Percentiles rank a stretch among this genome's conserved stretches.
Evolutionary conservation across 495 filamentous ascomycete genomes (phyloP).

Genomic region (Xylaria grammica): DNA sequence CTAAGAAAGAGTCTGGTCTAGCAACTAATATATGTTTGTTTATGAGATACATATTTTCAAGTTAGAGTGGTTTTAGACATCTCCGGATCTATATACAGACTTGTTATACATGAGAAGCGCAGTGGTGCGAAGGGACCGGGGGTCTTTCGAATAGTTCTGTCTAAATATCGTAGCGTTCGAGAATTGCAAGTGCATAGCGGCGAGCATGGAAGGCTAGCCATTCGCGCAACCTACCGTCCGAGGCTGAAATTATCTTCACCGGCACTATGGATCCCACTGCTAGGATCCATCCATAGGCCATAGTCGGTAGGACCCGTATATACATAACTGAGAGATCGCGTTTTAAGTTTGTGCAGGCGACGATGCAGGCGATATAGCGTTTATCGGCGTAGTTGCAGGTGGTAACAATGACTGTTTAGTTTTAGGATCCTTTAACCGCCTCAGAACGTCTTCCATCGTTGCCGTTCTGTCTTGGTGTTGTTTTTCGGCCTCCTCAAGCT

Average conservation of each 20-base stretch:
- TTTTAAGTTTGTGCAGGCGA: slow-evolving; percentile 14
- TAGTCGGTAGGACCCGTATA: background rate
- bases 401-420: slow-evolving; percentile 52
- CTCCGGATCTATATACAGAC: slow-evolving; percentile 7
- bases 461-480: slow-evolving; percentile 62
- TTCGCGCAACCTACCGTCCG: background rate
- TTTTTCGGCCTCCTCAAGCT: slow-evolving; percentile 68
- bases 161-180: background rate
- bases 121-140: background rate
- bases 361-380: slow-evolving; percentile 25
- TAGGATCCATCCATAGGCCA: background rate
- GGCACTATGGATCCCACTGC: background rate
- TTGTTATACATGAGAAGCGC: slow-evolving; percentile 5
- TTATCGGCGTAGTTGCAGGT: slow-evolving; percentile 23
- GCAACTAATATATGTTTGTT: too few relatives aligned
- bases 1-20: too few relatives aligned
- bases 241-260: background rate
- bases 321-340: background rate
- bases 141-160: background rate
- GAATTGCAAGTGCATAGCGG: background rate
- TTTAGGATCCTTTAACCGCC: slow-evolving; percentile 61
- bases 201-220: background rate
- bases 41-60: background rate
- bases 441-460: slow-evolving; percentile 70
- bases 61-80: background rate